Evolutionary conservation across 805 yeast genomes (phyloP), one percentile per base, ranked within the genome.

Genomic region (Saturnispora sekii): DNA sequence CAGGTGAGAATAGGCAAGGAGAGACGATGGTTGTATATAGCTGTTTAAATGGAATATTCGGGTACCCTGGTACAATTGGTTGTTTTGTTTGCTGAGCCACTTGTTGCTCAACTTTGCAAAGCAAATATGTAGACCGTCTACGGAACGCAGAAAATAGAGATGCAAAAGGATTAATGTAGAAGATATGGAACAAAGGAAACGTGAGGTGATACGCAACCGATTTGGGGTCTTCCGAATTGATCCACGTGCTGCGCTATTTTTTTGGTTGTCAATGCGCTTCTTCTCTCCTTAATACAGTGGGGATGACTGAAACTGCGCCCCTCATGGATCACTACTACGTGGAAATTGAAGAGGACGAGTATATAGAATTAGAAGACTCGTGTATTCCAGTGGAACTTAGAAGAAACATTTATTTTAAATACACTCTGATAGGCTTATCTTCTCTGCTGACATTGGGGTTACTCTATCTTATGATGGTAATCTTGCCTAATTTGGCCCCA

Each of bases 401-500:
- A 41, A 37, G 41, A 9, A 49, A 48, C 31, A 48, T 40, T 31
- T 21, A 28, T 12, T 2, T 46, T n/a, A 52, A 40, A 38, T 46
- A 47, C 43, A 30, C 38, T 6, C 11, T 53, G 10, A 47, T 45
- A 35, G 5, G 58, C 1, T 60, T 67, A 0, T 18, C 26, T 8
- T 9, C 33, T 8, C 5, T 29, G 10, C 12, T 38, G 5, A 12
- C 42, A 5, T 17, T 61, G 12, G 35, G 40, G 4, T 18, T 44
- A 30, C 26, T 53, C 2, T 65, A 58, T 44, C 51, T 57, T 32
- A 29, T 63, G 32, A 30, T 63, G 9, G 45, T 64, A 0, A 51
- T 54, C 37, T 47, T 65, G 14, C 69, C 69, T 0, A 58, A 54
- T 38, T 33, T 58, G 18, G 64, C 61, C 3, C 69, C 69, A 3